phyloP scores from a whole-genome alignment of 305 asterid species.

The Caryopteris hybrid region DNA sequence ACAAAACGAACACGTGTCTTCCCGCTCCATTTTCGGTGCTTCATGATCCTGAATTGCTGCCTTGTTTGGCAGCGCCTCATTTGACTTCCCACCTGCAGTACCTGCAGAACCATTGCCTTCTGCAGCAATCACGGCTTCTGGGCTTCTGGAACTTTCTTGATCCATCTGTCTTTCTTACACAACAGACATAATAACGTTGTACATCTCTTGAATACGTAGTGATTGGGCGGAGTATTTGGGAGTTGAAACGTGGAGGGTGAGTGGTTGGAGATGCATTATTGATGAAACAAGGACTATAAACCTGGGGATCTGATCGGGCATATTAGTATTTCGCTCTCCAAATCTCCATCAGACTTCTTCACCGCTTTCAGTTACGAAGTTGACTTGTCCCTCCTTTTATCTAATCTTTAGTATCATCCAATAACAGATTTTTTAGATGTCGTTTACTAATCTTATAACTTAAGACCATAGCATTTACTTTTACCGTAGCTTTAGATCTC shows the following conservation, averaged over 20 bases:
- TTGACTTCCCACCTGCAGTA: conserved; percentile 15
- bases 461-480: too few relatives aligned
- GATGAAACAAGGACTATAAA: not conserved
- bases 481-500: too few relatives aligned
- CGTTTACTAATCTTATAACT: not conserved
- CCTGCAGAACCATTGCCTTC: conserved; percentile 22
- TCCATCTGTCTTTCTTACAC: not conserved
- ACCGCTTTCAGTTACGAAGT: conserved; percentile 9
- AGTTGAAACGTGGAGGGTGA: too few relatives aligned
- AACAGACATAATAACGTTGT: too few relatives aligned
- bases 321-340: conserved; percentile 10
- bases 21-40: not conserved
- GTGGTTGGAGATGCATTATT: too few relatives aligned
- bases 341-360: conserved; percentile 7
- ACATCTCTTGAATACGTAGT: too few relatives aligned
- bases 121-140: conserved; percentile 32
- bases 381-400: conserved; percentile 5
- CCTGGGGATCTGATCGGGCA: conserved; percentile 15
- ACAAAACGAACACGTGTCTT: conserved; percentile 20
- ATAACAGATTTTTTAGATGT: not conserved
- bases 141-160: conserved; percentile 16
- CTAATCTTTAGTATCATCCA: not conserved
- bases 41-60: conserved; percentile 17
- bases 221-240: too few relatives aligned
- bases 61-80: conserved; percentile 13